Evolutionary conservation across 495 filamentous ascomycete species (phyloP), one percentile per base, ranked within the genome.

Genomic region (Hyaloscypha hepaticicola): DNA sequence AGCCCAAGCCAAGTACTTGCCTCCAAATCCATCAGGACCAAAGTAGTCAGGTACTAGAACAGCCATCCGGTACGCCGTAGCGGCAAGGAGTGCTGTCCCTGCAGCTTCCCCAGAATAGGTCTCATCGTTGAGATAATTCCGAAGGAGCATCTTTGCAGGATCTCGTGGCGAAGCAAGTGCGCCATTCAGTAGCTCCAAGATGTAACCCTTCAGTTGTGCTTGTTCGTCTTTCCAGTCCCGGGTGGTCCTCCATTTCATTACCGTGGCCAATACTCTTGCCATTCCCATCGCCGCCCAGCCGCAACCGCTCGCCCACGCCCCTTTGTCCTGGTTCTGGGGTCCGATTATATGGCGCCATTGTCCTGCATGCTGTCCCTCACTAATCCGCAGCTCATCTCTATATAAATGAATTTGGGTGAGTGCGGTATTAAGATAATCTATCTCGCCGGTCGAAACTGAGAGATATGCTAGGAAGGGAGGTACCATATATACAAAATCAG

Each of bases 61-160:
- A 22, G 11, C 51, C 51, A 55, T 55, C 1, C 51, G 51, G 24
- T 55, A 55, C 51, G 26, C 51, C 1, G 25, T 24, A 8, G 19
- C 26, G n/a, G 19, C 24, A 26, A 55, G 16, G 19, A 55, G 14
- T 25, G 51, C 51, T 12, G 51, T 55, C 26, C 51, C 51, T n/a
- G 51, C n/a, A 26, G 51, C 26, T 55, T 55, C 51, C 25, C 51
- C 51, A 55, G 25, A n/a, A 16, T 24, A 55, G 16, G 12, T 55
- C n/a, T 16, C 26, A 26, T 55, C 51, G 25, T 55, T 55, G 19
- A 55, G 24, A 25, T 5, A 12, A 26, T 55, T 55, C 26, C 51
- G n/a, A 16, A 55, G 8, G 14, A 55, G 26, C 12, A 16, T 24
- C 3, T n/a, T 55, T 21, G n/a, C 14, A 3, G 51, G 51, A 26